These are phyloP conservation scores for Blastomyces percursus DNA, from an alignment of 2,329 filamentous ascomycete genomes.

Conservation along the genomic window DNA sequence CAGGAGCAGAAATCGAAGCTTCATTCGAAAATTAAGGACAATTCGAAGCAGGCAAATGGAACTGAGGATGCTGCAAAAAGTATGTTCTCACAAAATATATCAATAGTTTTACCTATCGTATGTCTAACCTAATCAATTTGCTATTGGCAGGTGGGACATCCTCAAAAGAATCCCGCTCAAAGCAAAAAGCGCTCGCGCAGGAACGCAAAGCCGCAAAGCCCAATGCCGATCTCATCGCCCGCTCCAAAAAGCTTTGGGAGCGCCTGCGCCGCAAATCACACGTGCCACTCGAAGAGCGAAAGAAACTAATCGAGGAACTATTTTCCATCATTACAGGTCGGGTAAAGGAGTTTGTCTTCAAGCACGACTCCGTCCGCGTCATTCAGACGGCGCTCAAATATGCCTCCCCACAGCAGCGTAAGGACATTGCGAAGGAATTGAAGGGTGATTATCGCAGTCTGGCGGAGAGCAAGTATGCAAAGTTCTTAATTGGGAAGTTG, in stretches of 20 bases:
- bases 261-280: constrained; percentile 84
- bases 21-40: constrained; percentile 19
- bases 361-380: constrained; percentile 94
- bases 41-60: constrained; percentile 11
- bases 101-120: neutral
- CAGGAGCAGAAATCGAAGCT: constrained; percentile 7
- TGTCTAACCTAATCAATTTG: neutral
- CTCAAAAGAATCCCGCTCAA: constrained; percentile 75
- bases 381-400: constrained; percentile 98
- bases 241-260: constrained; percentile 97
- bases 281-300: constrained; percentile 77
- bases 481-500: constrained; percentile 93
- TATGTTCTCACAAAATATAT: constrained; percentile 11
- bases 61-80: constrained; percentile 12
- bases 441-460: constrained; percentile 73
- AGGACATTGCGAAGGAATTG: constrained; percentile 75
- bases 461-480: constrained; percentile 92
- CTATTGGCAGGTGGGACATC: constrained; percentile 42
- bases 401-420: constrained; percentile 70
- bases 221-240: constrained; percentile 75
- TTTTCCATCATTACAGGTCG: constrained; percentile 84
- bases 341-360: constrained; percentile 92
- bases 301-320: constrained; percentile 75
- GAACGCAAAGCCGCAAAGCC: constrained; percentile 91
- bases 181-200: constrained; percentile 77